Base-by-base conservation (phyloP, 257 asterid species). In the Solanum microdontum region DNA sequence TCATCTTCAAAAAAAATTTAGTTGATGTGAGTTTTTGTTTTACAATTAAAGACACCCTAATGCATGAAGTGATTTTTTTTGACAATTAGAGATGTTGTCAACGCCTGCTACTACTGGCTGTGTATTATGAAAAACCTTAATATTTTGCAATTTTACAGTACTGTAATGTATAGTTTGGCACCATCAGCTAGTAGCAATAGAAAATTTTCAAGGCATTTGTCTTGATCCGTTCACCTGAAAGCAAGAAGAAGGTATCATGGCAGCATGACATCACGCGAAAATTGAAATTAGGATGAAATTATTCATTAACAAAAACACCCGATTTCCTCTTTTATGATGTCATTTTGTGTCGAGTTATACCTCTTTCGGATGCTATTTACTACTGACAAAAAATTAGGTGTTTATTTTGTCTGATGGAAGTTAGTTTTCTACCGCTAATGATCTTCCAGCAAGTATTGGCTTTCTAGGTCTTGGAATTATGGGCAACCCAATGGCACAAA, bases 401-500 rank as follows among this genome's bases (percentile, higher is more conserved):
- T 75, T 75, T 24, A 75, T n/a, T 82, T 60, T 33, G 76, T 73
- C 84, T 39, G 89, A 23, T 37, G 19, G 66, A 43, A 8, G 76
- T 60, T 32, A 17, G 6, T 51, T 66, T 84, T 89, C 23, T 88
- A 87, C 64, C 55, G 60, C 91, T 93, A 98, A 95, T 91, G 98
- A 86, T 68, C 30, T 85, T 30, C 92, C 93, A 21, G 84, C 95
- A 75, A 94, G 95, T 6, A 48, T 95, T 89, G 99, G 99, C 58
- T 96, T 96, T 88, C 91, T 96, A 77, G 99, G 99, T 33, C 98
- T 96, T 68, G 99, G 98, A 91, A 96, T 95, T 84, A 96, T 96
- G 99, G 99, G 98, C 30, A 90, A 94, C 88, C 98, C 95, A 1
- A 96, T 96, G 98, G 99, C 98, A 23, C 97, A 93, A 82, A 96